These are phyloP conservation scores for Tripterygium wilfordii DNA, from an alignment of 177 flowering plant species.

Conservation along the genomic window DNA sequence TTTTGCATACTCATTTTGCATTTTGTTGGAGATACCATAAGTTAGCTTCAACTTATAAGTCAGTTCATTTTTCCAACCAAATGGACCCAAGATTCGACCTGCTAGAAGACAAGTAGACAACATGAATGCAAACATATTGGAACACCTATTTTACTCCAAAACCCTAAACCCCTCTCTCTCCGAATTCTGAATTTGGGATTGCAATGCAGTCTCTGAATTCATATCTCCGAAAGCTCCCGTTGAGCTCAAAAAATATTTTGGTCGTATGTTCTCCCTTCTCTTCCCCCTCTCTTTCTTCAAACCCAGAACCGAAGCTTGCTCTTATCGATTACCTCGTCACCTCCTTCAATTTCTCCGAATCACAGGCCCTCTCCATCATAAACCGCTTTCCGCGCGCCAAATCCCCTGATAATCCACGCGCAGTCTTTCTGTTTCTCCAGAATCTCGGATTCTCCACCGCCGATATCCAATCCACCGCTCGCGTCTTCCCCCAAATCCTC, in stretches of 20 bases:
- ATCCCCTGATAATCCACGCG: constrained; percentile 12
- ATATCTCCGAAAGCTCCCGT: neutral
- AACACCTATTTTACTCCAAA: too few relatives aligned
- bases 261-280: constrained; percentile 2
- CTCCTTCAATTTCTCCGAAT: constrained; percentile 13
- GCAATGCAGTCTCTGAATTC: too few relatives aligned
- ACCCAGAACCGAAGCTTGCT: neutral
- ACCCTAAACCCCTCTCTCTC: neutral
- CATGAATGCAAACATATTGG: too few relatives aligned
- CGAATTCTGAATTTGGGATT: neutral
- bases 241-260: neutral
- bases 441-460: constrained; percentile 22
- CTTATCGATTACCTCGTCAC: constrained; percentile 11
- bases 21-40: too few relatives aligned
- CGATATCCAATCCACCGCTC: constrained; percentile 14
- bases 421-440: constrained; percentile 10
- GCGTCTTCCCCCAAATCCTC: constrained; percentile 17
- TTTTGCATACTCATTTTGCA: too few relatives aligned
- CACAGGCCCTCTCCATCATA: constrained; percentile 7
- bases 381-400: neutral
- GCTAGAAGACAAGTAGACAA: too few relatives aligned
- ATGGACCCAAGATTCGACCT: too few relatives aligned
- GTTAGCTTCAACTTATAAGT: too few relatives aligned
- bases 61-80: too few relatives aligned
- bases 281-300: constrained; percentile 8